Conservation (phyloP, 1,284 basidiomycete species). For the Ustilago trichophora region DNA sequence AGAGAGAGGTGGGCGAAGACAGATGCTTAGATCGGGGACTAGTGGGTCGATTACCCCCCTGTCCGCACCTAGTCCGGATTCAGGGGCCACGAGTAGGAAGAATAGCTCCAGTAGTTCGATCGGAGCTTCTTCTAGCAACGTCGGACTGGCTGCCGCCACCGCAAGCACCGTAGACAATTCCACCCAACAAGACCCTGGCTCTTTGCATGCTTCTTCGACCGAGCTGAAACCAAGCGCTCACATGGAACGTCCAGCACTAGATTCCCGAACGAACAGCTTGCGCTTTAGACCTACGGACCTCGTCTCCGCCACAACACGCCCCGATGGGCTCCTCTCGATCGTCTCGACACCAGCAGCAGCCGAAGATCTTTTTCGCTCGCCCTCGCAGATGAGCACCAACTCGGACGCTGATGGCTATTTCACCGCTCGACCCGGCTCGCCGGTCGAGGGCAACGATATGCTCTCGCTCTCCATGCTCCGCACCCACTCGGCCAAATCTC, state of each 20-base stretch:
- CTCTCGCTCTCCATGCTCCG: slow-evolving; percentile 9
- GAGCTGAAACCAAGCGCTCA: neutral
- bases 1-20: slow-evolving; percentile 19
- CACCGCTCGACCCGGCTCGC: slow-evolving; percentile 29
- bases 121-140: slow-evolving; percentile 1
- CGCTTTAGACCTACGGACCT: neutral
- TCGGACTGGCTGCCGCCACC: too few relatives aligned
- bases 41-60: slow-evolving; percentile 31
- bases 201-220: neutral
- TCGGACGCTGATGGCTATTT: slow-evolving; percentile 35
- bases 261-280: neutral
- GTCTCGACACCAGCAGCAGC: slow-evolving; percentile 7
- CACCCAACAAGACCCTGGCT: too few relatives aligned
- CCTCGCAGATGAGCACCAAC: slow-evolving; percentile 21
- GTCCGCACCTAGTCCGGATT: slow-evolving; percentile 4
- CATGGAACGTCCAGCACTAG: neutral
- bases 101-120: slow-evolving; percentile 6
- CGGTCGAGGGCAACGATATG: slow-evolving; percentile 3
- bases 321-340: slow-evolving; percentile 11
- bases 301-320: slow-evolving; percentile 1
- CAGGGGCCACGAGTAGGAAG: neutral
- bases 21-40: slow-evolving; percentile 28
- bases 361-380: slow-evolving; percentile 18
- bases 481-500: slow-evolving; percentile 5
- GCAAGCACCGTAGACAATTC: too few relatives aligned